Evolutionary conservation across 1,284 basidiomycete genomes (phyloP).

Genomic region (Inonotus hispidus): DNA sequence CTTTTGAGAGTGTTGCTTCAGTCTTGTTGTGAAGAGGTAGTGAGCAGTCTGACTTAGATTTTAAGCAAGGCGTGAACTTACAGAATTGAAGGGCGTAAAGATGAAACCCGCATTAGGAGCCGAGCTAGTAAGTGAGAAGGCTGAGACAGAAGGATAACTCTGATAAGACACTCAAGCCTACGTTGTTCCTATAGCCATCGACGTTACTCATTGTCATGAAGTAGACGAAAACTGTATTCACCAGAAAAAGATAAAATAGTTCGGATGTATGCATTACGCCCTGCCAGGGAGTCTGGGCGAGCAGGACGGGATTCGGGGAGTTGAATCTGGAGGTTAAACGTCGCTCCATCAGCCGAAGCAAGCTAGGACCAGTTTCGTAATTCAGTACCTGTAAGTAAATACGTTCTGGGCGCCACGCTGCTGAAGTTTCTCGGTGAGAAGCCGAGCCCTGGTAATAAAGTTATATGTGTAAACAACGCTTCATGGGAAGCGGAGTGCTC

Average conservation of each 20-base stretch:
- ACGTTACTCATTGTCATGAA: background rate
- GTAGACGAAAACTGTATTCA: conserved; percentile 12
- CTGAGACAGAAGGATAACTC: conserved; percentile 13
- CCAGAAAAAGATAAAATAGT: conserved; percentile 41
- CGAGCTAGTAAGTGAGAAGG: conserved; percentile 17
- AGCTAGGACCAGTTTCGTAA: background rate
- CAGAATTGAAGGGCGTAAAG: conserved; percentile 36
- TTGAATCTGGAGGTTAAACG: conserved; percentile 4
- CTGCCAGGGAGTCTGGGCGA: conserved; percentile 32
- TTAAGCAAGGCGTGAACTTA: conserved; percentile 21
- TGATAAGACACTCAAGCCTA: conserved; percentile 19
- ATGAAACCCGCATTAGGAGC: conserved; percentile 34
- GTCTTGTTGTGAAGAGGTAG: conserved; percentile 27
- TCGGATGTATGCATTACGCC: conserved; percentile 43
- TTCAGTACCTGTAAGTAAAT: conserved; percentile 26
- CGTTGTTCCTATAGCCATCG: conserved; percentile 30
- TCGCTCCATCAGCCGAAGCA: background rate
- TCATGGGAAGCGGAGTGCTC: conserved; percentile 10
- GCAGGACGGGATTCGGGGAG: conserved; percentile 37
- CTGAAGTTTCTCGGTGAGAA: conserved; percentile 32
- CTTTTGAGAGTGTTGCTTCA: conserved; percentile 33
- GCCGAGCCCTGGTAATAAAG: conserved; percentile 33
- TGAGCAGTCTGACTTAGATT: background rate
- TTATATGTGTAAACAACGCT: background rate
- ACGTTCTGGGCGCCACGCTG: conserved; percentile 30